Evolutionary conservation across 129 eudicot genomes (phyloP).

Genomic region (Ambrosia artemisiifolia): DNA sequence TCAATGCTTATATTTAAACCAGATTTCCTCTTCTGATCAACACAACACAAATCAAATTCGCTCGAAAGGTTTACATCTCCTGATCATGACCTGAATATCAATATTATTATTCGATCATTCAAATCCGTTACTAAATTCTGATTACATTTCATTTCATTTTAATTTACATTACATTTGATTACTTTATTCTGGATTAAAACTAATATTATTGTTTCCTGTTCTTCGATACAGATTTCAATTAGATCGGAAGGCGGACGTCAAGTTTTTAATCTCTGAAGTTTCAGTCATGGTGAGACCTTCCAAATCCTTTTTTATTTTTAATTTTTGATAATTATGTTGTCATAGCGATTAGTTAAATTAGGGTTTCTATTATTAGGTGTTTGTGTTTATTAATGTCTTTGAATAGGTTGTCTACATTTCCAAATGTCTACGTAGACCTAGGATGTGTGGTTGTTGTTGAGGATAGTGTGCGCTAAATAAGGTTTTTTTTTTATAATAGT

Average conservation of each 20-base stretch:
- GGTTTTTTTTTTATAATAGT: no score
- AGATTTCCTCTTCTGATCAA: background rate
- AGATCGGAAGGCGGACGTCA: constrained; percentile 30
- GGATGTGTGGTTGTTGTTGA: background rate
- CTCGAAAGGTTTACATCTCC: constrained; percentile 17
- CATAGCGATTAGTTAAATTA: constrained; percentile 1
- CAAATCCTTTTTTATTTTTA: background rate
- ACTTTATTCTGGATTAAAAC: background rate
- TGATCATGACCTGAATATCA: background rate
- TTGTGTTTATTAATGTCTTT: background rate
- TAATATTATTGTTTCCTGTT: constrained; percentile 2
- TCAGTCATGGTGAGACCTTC: constrained; percentile 26
- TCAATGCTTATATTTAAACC: background rate
- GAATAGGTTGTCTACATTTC: background rate
- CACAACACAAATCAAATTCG: constrained; percentile 1
- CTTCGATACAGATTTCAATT: constrained; percentile 1
- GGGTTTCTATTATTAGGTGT: constrained; percentile 8
- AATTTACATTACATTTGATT: background rate
- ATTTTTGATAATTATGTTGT: background rate
- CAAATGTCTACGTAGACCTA: background rate
- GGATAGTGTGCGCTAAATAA: background rate
- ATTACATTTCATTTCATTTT: background rate
- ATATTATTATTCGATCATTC: background rate
- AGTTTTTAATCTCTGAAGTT: background rate
- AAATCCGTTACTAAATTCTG: background rate